These are phyloP conservation scores for Hanseniaspora clermontiae DNA, from an alignment of 805 yeast species.

Conservation along the genomic window DNA sequence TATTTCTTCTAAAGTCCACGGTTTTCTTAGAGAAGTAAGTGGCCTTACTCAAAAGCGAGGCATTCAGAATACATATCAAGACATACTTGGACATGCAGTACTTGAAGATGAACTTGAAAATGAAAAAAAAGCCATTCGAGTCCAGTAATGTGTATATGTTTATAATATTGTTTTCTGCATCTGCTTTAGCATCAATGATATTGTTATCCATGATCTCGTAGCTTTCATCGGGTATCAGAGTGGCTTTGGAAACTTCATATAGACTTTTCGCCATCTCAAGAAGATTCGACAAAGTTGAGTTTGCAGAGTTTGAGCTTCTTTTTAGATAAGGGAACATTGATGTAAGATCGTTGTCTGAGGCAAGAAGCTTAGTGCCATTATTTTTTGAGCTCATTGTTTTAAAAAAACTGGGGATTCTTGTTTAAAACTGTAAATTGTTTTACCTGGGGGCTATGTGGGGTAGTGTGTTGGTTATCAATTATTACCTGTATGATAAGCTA, in stretches of 20 bases:
- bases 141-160: not conserved
- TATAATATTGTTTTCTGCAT: not conserved
- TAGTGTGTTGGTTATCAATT: not conserved
- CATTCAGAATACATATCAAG: constrained; percentile 8
- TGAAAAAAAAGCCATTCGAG: not conserved
- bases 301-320: not conserved
- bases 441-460: too few species aligned
- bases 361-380: not conserved
- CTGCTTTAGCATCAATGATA: not conserved
- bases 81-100: constrained; percentile 6
- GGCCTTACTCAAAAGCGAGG: constrained; percentile 2
- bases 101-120: constrained; percentile 4
- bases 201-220: not conserved
- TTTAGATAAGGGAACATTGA: constrained; percentile 11
- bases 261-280: not conserved
- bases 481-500: too few species aligned
- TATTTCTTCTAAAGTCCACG: constrained; percentile 4
- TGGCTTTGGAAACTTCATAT: constrained; percentile 1
- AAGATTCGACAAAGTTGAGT: not conserved
- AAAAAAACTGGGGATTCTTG: too few species aligned
- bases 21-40: constrained; percentile 3
- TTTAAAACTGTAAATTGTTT: too few species aligned
- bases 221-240: not conserved
- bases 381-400: not conserved
- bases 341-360: constrained; percentile 1